Evolutionary conservation across 257 asterid species (phyloP).

Genomic region (Solanum piurae): DNA sequence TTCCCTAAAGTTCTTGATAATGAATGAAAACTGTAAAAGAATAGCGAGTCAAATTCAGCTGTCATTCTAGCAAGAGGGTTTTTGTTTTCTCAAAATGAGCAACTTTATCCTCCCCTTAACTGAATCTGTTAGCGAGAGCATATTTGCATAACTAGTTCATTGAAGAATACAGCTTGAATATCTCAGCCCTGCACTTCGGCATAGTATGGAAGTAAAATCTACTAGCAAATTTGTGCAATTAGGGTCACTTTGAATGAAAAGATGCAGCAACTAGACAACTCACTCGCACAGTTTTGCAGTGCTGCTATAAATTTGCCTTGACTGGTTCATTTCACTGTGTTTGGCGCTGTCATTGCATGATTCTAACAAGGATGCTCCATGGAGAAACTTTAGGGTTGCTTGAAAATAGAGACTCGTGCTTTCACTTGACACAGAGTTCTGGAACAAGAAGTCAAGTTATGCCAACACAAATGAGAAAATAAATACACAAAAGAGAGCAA

Average conservation of each 20-base stretch:
- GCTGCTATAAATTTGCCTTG: slow-evolving; percentile 77
- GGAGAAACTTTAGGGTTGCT: slow-evolving; percentile 91
- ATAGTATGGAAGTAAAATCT: neutral
- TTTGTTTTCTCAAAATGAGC: neutral
- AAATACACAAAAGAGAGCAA: neutral
- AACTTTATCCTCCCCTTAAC: neutral
- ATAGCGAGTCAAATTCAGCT: neutral
- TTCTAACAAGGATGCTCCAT: slow-evolving; percentile 91
- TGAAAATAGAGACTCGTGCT: slow-evolving; percentile 72
- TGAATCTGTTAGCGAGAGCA: neutral
- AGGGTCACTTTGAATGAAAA: neutral
- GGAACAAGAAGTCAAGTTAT: slow-evolving; percentile 15
- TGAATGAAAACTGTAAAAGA: neutral
- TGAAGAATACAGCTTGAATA: neutral
- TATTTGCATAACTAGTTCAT: neutral
- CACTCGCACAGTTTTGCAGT: slow-evolving; percentile 99
- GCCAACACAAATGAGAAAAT: slow-evolving; percentile 3
- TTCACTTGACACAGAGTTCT: slow-evolving; percentile 81
- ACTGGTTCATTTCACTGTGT: slow-evolving; percentile 61
- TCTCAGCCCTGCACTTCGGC: neutral
- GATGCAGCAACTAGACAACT: slow-evolving; percentile 16
- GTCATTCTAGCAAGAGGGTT: neutral
- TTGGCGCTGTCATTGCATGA: slow-evolving; percentile 64
- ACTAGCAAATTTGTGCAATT: neutral
- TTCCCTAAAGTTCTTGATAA: neutral